Evolutionary conservation across 768 basidiomycete species (phyloP).

Genomic region (Amanita pallidorosea): DNA sequence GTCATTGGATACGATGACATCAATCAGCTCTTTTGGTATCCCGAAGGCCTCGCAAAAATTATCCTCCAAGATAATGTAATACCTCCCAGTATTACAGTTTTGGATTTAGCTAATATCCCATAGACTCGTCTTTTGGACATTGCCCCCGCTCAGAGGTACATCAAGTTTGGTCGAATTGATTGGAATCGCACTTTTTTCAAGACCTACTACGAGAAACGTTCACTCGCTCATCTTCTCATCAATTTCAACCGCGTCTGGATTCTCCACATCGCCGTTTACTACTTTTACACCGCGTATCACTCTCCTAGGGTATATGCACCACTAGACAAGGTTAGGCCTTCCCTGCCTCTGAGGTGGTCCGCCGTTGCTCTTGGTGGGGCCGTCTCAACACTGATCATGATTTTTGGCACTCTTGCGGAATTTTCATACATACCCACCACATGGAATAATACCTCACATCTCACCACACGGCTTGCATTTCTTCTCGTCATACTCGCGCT

Average conservation of each 20-base stretch:
- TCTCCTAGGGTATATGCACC: constrained; percentile 87
- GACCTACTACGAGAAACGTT: constrained; percentile 96
- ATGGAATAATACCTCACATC: constrained; percentile 97
- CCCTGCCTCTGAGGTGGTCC: constrained; percentile 89
- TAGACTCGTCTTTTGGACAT: constrained; percentile 89
- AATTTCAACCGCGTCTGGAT: constrained; percentile 99
- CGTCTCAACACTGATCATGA: constrained; percentile 90
- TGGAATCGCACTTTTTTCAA: constrained; percentile 98
- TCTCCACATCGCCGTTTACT: constrained; percentile 85
- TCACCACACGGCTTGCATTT: constrained; percentile 89
- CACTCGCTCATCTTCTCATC: constrained; percentile 85
- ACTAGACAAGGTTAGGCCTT: constrained; percentile 50
- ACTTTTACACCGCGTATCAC: constrained; percentile 98
- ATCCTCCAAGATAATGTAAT: constrained; percentile 78
- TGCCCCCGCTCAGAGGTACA: constrained; percentile 86
- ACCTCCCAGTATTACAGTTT: constrained; percentile 8
- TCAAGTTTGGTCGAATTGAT: constrained; percentile 84
- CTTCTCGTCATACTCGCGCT: constrained; percentile 86
- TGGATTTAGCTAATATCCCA: constrained; percentile 4
- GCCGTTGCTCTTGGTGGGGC: constrained; percentile 93
- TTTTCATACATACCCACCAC: constrained; percentile 97
- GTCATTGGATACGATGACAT: constrained; percentile 99
- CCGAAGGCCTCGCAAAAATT: constrained; percentile 92
- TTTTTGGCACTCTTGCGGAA: constrained; percentile 85
- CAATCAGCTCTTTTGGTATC: constrained; percentile 99